These are phyloP conservation scores for Letharia lupina DNA, from an alignment of 495 filamentous ascomycete genomes.

Conservation along the genomic window DNA sequence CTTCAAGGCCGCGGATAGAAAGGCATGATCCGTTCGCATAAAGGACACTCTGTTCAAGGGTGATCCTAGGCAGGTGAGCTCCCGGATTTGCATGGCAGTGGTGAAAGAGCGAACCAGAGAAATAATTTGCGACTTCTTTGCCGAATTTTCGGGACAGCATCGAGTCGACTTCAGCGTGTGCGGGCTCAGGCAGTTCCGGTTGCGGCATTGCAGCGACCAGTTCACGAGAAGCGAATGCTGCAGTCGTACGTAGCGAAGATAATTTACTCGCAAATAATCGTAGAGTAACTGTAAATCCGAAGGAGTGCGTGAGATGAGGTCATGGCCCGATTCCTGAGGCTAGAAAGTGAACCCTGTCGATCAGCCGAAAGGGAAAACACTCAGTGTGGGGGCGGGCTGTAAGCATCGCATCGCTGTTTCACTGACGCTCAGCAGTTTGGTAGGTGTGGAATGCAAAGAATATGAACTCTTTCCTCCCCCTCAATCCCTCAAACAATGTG, in stretches of 20 bases:
- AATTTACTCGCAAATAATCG: not conserved
- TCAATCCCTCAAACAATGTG: not conserved
- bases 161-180: conserved; percentile 60
- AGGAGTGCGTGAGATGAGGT: conserved; percentile 1
- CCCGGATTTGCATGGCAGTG: not conserved
- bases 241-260: not conserved
- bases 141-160: conserved; percentile 85
- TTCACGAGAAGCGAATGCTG: not conserved
- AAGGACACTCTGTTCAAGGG: conserved; percentile 78
- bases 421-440: not conserved
- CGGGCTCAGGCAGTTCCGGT: conserved; percentile 45
- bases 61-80: conserved; percentile 42
- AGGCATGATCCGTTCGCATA: conserved; percentile 67
- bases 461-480: not conserved
- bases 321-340: not conserved
- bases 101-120: conserved; percentile 53
- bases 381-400: too few relatives aligned
- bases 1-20: conserved; percentile 66
- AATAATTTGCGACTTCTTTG: conserved; percentile 89
- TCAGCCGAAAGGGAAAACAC: conserved; percentile 6
- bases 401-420: too few relatives aligned
- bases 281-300: not conserved
- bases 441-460: not conserved
- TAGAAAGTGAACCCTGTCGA: conserved; percentile 8
- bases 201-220: conserved; percentile 17